Evolutionary conservation across 352 stramenopile species (phyloP).

Genomic region (Phytophthora pini): DNA sequence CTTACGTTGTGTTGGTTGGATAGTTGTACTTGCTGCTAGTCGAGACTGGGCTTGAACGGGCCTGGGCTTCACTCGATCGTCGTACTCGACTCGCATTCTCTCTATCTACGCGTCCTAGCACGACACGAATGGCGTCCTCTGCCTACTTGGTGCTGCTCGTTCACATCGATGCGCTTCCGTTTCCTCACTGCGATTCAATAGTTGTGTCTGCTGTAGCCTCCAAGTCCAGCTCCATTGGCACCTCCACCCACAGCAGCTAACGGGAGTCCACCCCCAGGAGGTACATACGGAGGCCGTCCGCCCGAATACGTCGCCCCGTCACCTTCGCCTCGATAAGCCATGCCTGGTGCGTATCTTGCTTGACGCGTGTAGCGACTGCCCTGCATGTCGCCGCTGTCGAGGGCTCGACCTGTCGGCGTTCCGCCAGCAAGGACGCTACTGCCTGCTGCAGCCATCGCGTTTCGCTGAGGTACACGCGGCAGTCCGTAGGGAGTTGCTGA

Average conservation of each 20-base stretch:
- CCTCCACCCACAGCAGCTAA: slow-evolving; percentile 56
- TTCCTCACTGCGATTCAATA: slow-evolving; percentile 47
- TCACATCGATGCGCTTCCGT: slow-evolving; percentile 35
- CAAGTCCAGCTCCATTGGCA: slow-evolving; percentile 42
- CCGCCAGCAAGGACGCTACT: slow-evolving; percentile 69
- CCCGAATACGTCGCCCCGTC: slow-evolving; percentile 67
- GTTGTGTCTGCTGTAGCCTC: slow-evolving; percentile 82
- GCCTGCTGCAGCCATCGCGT: slow-evolving; percentile 72
- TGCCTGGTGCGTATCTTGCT: slow-evolving; percentile 77
- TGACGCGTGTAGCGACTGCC: slow-evolving; percentile 83
- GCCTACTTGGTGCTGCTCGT: slow-evolving; percentile 10
- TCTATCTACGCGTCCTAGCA: slow-evolving; percentile 33
- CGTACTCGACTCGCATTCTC: slow-evolving; percentile 1
- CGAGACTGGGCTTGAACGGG: slow-evolving; percentile 9
- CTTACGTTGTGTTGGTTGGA: slow-evolving; percentile 34
- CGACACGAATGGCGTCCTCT: slow-evolving; percentile 6
- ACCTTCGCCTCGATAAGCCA: slow-evolving; percentile 58
- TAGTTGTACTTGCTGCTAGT: slow-evolving; percentile 9
- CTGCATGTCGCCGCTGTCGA: slow-evolving; percentile 62
- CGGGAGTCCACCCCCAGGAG: slow-evolving; percentile 32
- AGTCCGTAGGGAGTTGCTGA: slow-evolving; percentile 44
- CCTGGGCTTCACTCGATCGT: slow-evolving; percentile 14
- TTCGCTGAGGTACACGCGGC: slow-evolving; percentile 59
- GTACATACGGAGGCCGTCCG: slow-evolving; percentile 57
- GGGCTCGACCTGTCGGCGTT: slow-evolving; percentile 54